Evolutionary conservation across 768 basidiomycete genomes (phyloP).

Genomic region (Tricholoma matsutake): DNA sequence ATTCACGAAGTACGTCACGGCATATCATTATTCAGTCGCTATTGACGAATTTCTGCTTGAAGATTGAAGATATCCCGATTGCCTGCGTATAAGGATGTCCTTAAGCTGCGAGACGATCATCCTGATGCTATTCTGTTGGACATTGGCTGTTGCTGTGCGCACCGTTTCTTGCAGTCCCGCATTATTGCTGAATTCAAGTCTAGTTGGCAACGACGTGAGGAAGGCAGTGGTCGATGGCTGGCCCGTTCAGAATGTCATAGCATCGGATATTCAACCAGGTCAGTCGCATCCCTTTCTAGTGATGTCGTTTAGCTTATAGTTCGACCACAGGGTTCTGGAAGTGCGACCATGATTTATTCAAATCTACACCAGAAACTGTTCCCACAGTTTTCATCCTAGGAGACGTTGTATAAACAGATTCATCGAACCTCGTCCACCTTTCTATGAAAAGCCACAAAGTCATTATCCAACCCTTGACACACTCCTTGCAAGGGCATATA

Average conservation of each 20-base stretch:
- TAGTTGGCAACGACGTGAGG: conserved; percentile 33
- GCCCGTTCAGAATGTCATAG: conserved; percentile 27
- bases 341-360: conserved; percentile 52
- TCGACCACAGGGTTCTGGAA: conserved; percentile 46
- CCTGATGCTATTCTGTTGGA: conserved; percentile 29
- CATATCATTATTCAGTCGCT: background rate
- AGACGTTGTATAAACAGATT: conserved; percentile 43
- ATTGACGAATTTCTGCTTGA: background rate
- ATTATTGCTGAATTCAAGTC: background rate
- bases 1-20: conserved; percentile 23
- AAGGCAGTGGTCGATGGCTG: conserved; percentile 32
- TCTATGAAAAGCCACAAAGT: conserved; percentile 18
- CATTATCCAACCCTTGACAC: conserved; percentile 25
- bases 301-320: background rate
- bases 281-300: background rate
- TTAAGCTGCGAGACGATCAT: conserved; percentile 17
- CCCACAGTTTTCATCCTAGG: conserved; percentile 49
- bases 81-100: conserved; percentile 25
- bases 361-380: conserved; percentile 40
- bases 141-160: conserved; percentile 33
- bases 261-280: conserved; percentile 30
- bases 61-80: conserved; percentile 26
- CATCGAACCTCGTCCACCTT: conserved; percentile 25
- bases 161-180: background rate
- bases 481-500: conserved; percentile 41